Evolutionary conservation across 2,329 filamentous ascomycete species (phyloP), one percentile per base, ranked within the genome.

Genomic region (Ceratocystis papillata): DNA sequence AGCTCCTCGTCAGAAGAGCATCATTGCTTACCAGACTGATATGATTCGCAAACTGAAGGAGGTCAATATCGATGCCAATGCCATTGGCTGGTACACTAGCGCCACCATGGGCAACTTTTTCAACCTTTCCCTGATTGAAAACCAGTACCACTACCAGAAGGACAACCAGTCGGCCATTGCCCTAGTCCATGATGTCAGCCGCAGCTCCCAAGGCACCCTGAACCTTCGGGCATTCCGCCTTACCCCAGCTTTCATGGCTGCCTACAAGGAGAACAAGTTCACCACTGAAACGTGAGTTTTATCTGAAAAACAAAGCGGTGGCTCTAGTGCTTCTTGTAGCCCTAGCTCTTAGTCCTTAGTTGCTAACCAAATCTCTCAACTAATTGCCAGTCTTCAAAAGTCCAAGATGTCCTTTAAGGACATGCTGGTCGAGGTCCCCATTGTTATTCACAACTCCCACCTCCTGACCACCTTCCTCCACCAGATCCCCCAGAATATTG

Each of bases 91-190:
- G 92, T 99, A 99, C 80, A 96, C 91, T 68, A 96, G 91, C 79
- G 90, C 92, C 70, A 96, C 91, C 77, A 95, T 99, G 89, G 94
- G 94, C 77, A 97, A 96, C 82, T 97, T 97, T 72, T 83, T 97
- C 81, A 96, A 92, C 81, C 77, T 88, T 74, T 89, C 88, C 80
- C 92, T 96, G 75, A 89, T 99, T 77, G 94, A 99, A 83, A 99
- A 97, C 81, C 92, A 96, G 78, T 91, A 86, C 79, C 89, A 92
- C 80, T 97, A 96, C 81, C 94, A 99, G 81, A 94, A 90, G 77
- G 90, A 95, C 72, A 96, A 96, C 76, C 90, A 94, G 77, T 82
- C 84, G 76, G 91, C 89, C 5, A 85, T 96, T 57, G 90, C 90
- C 61, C 82, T 99, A 66, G 90, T 99, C 46, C 92, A 97, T 78